Percentiles rank a stretch among this genome's conserved stretches.
Evolutionary conservation across 2,329 filamentous ascomycete species (phyloP).

Genomic region (Verticillium tricorpus): DNA sequence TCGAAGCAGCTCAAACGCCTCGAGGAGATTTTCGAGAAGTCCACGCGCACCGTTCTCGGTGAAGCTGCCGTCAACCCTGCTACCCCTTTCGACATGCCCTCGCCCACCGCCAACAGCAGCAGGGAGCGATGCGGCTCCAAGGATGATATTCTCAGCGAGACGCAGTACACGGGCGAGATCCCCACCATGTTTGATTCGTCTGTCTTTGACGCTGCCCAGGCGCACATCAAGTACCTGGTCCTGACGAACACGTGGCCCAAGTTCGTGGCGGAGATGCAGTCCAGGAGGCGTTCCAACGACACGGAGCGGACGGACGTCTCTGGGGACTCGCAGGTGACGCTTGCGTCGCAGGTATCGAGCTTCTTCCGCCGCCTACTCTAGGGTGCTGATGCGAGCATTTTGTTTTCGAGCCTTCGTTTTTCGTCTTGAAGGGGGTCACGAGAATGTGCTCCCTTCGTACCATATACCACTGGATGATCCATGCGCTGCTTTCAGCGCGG

Average conservation of each 20-base stretch:
- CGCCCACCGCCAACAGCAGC: not conserved
- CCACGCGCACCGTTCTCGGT: conserved; percentile 28
- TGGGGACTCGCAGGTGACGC: conserved; percentile 9
- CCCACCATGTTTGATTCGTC: conserved; percentile 41
- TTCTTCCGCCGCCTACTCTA: not conserved
- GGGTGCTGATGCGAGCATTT: not conserved
- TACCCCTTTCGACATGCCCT: conserved; percentile 12
- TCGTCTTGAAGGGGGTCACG: not conserved
- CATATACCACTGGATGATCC: not conserved
- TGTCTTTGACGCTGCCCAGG: conserved; percentile 56
- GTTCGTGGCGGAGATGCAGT: conserved; percentile 36
- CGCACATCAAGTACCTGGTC: conserved; percentile 62
- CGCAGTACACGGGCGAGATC: conserved; percentile 36
- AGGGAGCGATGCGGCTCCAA: not conserved
- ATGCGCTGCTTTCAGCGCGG: not conserved
- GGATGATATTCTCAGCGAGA: conserved; percentile 1
- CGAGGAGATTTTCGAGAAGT: conserved; percentile 35
- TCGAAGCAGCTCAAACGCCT: conserved; percentile 34
- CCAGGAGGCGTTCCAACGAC: conserved; percentile 14
- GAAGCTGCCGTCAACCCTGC: conserved; percentile 17
- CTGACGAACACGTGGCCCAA: conserved; percentile 66
- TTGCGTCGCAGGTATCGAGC: conserved; percentile 13
- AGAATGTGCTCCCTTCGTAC: not conserved
- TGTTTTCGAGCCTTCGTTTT: not conserved
- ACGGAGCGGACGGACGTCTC: conserved; percentile 14